A percentile compares a stretch with the other conserved stretches of the same genome.
Conservation (phyloP, 1,139 yeast species). For the Blastobotrys illinoisensis region DNA sequence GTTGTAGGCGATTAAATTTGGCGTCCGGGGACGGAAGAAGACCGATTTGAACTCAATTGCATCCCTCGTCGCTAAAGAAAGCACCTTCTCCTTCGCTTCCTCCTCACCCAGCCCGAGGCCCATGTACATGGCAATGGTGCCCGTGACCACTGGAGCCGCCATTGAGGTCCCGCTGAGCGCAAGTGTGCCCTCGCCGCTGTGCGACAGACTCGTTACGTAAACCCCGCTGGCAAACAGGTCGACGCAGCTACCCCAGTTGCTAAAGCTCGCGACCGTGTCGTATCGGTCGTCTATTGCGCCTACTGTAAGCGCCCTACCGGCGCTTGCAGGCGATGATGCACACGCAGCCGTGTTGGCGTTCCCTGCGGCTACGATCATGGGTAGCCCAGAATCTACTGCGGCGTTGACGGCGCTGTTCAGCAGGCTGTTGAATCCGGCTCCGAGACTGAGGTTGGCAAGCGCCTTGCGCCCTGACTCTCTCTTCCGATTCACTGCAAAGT, state of each 20-base stretch:
- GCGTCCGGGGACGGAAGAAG: constrained; percentile 41
- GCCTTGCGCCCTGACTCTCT: constrained; percentile 43
- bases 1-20: constrained; percentile 42
- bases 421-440: constrained; percentile 61
- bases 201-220: constrained; percentile 38
- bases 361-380: constrained; percentile 87
- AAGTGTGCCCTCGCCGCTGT: constrained; percentile 24
- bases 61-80: constrained; percentile 20
- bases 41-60: constrained; percentile 31
- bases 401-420: constrained; percentile 72
- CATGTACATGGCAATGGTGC: constrained; percentile 59
- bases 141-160: constrained; percentile 83
- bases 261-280: constrained; percentile 67
- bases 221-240: constrained; percentile 84
- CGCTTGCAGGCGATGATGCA: constrained; percentile 73
- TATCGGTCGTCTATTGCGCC: constrained; percentile 80
- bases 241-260: constrained; percentile 89
- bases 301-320: constrained; percentile 68
- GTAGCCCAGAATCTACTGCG: constrained; percentile 65
- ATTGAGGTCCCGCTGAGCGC: constrained; percentile 80
- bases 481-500: constrained; percentile 64
- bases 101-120: constrained; percentile 48
- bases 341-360: constrained; percentile 78
- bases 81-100: constrained; percentile 28
- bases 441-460: constrained; percentile 74